Evolutionary conservation across 371 early-diverging fungal genomes (phyloP), one percentile per base, ranked within the genome.

Genomic region (Mucor lusitanicus): DNA sequence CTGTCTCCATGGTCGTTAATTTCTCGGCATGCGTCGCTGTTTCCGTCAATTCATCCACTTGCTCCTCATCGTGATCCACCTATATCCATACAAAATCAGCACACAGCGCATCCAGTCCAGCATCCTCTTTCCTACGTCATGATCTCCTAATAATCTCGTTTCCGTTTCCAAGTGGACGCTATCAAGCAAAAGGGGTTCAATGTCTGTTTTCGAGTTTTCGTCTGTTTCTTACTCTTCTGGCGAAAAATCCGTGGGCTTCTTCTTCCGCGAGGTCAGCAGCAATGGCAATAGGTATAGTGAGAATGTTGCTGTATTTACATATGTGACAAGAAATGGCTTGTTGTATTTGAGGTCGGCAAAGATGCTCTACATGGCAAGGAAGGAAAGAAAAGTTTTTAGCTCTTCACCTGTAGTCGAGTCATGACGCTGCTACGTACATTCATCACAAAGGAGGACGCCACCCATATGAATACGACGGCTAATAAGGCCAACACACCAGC

Each of bases 381-480:
- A 60, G n/a, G n/a, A n/a, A n/a, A n/a, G n/a, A n/a, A 28, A 46
- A 35, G 25, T 32, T n/a, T 40, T n/a, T 27, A 25, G 21, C 6
- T 12, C 11, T 35, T 3, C 13, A 2, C 19, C n/a, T n/a, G 21
- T 9, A 5, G 53, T 21, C 3, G 7, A 6, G 6, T 6, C 1
- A n/a, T 17, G 32, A 23, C 23, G 39, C 68, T 82, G 33, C 68
- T 82, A 23, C 53, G 74, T 85, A 90, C 89, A 74, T 85, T 91
- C 80, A 92, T 88, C 19, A 92, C 82, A 77, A 92, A 94, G n/a
- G 92, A 90, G 56, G 93, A 92, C 3, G 86, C 80, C 6, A 92
- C 92, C 94, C 94, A 94, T 61, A 94, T 90, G 62, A 90, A 73
- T 35, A 93, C 93, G 1, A 94, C 93, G 21, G 83, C 80, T 28